Evolutionary conservation across 257 asterid genomes (phyloP).

Genomic region (Coffea canephora): DNA sequence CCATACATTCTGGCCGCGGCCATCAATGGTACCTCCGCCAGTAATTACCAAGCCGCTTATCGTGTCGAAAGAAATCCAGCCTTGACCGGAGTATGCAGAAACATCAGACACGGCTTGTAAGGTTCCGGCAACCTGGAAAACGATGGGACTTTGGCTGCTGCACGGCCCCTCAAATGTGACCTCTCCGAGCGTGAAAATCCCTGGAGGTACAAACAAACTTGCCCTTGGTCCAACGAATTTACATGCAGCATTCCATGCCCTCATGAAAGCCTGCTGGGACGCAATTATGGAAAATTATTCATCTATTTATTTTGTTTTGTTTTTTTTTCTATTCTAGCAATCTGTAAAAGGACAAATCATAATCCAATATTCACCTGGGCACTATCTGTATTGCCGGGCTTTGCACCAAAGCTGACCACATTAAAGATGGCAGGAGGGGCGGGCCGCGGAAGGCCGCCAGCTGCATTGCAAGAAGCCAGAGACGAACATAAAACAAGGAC

Average conservation of each 20-base stretch:
- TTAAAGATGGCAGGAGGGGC: slow-evolving; percentile 32
- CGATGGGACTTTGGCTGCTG: slow-evolving; percentile 36
- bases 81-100: slow-evolving; percentile 41
- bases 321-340: too few relatives aligned
- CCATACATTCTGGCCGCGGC: slow-evolving; percentile 51
- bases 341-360: too few relatives aligned
- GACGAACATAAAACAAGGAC: slow-evolving; percentile 28
- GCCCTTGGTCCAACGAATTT: slow-evolving; percentile 34
- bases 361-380: slow-evolving; percentile 29
- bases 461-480: slow-evolving; percentile 33
- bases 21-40: slow-evolving; percentile 62
- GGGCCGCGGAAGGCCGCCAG: not conserved
- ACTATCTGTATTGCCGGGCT: slow-evolving; percentile 38
- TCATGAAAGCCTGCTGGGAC: slow-evolving; percentile 42
- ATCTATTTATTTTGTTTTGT: too few relatives aligned
- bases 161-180: slow-evolving; percentile 58
- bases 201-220: slow-evolving; percentile 45
- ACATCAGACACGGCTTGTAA: slow-evolving; percentile 47
- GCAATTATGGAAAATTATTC: too few relatives aligned
- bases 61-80: slow-evolving; percentile 46
- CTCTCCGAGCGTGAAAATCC: slow-evolving; percentile 40
- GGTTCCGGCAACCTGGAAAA: slow-evolving; percentile 41
- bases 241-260: slow-evolving; percentile 63
- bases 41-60: slow-evolving; percentile 41
- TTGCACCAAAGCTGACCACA: slow-evolving; percentile 49